phyloP scores from a whole-genome alignment of 2,329 filamentous ascomycete genomes.

The Fusarium temperatum region DNA sequence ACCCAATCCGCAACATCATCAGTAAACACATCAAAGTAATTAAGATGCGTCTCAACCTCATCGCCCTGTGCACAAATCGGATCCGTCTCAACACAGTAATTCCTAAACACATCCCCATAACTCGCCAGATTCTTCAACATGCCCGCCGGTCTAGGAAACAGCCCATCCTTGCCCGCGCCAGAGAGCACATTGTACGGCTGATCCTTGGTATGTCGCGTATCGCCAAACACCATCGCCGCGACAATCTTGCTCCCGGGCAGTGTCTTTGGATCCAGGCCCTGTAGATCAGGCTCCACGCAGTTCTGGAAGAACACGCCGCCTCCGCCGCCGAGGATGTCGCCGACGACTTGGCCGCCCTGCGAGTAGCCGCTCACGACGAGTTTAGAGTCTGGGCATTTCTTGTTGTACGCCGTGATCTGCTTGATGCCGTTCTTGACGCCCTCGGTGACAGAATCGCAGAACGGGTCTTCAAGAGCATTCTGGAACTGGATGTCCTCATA shows the following conservation, averaged over 20 bases:
- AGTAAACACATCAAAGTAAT: constrained; percentile 13
- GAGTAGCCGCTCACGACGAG: constrained; percentile 19
- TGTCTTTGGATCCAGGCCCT: background rate
- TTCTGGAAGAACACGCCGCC: constrained; percentile 16
- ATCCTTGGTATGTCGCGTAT: constrained; percentile 10
- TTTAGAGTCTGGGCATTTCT: constrained; percentile 7
- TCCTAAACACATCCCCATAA: constrained; percentile 1
- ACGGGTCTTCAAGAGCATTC: constrained; percentile 2
- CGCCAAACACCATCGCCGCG: constrained; percentile 12
- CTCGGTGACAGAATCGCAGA: constrained; percentile 9
- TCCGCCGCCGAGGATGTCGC: constrained; percentile 17
- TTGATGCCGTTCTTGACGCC: constrained; percentile 15
- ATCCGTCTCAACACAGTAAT: constrained; percentile 12
- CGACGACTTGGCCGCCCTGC: constrained; percentile 8
- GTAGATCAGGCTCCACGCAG: constrained; percentile 1
- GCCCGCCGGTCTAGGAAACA: constrained; percentile 8
- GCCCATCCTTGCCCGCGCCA: background rate
- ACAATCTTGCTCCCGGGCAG: background rate
- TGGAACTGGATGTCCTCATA: constrained; percentile 17
- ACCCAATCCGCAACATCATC: constrained; percentile 8
- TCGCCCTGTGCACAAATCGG: constrained; percentile 7
- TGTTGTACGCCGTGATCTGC: constrained; percentile 19
- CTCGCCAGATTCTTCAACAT: constrained; percentile 8
- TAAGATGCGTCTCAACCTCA: constrained; percentile 3
- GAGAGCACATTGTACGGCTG: constrained; percentile 10